Percentiles rank a stretch among this genome's conserved stretches.
Conservation (phyloP, 805 yeast species). For the Sungouiella thailandica region DNA sequence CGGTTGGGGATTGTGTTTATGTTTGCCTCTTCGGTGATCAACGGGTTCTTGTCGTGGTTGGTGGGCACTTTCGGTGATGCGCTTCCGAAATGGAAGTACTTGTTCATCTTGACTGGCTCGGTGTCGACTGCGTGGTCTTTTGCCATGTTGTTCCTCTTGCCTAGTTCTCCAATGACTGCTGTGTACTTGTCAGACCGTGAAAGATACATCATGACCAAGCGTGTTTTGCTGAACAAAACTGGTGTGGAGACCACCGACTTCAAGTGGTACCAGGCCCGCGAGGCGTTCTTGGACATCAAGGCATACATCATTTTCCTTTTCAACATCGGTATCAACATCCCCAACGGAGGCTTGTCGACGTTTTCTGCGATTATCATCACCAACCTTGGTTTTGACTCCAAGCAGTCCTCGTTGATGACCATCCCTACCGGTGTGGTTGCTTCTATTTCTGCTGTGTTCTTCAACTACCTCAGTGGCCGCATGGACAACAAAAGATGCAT, state of each 20-base stretch:
- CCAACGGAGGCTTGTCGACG: constrained; percentile 27
- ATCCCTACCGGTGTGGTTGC: constrained; percentile 29
- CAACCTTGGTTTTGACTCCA: constrained; percentile 20
- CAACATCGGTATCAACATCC: constrained; percentile 22
- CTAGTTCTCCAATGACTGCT: constrained; percentile 17
- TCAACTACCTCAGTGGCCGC: constrained; percentile 29
- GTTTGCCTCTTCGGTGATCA: constrained; percentile 19
- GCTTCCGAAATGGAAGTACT: constrained; percentile 2
- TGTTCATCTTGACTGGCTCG: constrained; percentile 1
- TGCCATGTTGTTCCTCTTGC: constrained; percentile 10
- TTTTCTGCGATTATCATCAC: constrained; percentile 26
- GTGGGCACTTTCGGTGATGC: constrained; percentile 11
- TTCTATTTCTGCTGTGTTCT: constrained; percentile 21
- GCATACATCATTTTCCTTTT: constrained; percentile 9
- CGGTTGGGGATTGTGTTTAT: constrained; percentile 16
- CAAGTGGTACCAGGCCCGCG: constrained; percentile 17
- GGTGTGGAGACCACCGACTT: constrained; percentile 15
- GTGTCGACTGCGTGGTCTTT: constrained; percentile 3
- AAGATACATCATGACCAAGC: constrained; percentile 10
- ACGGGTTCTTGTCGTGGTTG: constrained; percentile 19
- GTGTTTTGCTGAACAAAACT: constrained; percentile 12
- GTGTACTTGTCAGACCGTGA: constrained; percentile 14
- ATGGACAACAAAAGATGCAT: constrained; percentile 14
- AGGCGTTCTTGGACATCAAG: constrained; percentile 17
- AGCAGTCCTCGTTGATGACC: constrained; percentile 19